Base-by-base conservation (phyloP, 1,139 yeast genomes). In the Lodderomyces orthopsilosis region DNA sequence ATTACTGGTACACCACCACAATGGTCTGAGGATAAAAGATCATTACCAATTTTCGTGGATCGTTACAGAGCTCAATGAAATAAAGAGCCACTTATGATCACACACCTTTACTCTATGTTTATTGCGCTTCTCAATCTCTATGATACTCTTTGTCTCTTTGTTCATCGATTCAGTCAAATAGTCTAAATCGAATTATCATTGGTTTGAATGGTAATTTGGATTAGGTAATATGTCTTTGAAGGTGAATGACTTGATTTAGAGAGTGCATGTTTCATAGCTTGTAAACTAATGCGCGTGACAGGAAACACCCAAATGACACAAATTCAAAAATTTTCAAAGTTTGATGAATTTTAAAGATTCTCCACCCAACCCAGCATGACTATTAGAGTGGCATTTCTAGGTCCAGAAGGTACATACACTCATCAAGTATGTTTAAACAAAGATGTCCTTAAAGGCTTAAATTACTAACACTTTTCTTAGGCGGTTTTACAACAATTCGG, bases 401-500 rank as follows among this genome's bases (percentile, higher is more conserved):
- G 98, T 0, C 98, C 98, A 0, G 71, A 71, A 42, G 97, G 97
- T 1, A 90, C 97, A 0, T 91, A 89, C 61, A 85, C 97, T 2
- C 95, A 90, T 54, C 94, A 88, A 63, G 91, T 81, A 68, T 37
- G 85, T 68, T 6, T 10, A 38, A 15, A 4, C 13, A 8, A 4
- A 21, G 18, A 37, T 2, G 14, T 12, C 10, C 7, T 5, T 12
- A 27, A 13, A 19, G 10, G 34, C 13, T 7, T 6, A 14, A 5
- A 6, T 23, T 38, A 46, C 53, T 49, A 54, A 49, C 55, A 21
- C 38, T n/a, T 24, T 19, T 4, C 21, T 10, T 24, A 81, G 85
- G 95, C 95, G 2, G 88, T 88, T 0, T 56, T 81, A n/a, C 94
- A 86, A 57, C 84, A 84, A 56, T 86, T 86, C 60, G 80, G 78